Conservation (phyloP, 2,329 filamentous ascomycete species). For the Clonostachys solani region DNA sequence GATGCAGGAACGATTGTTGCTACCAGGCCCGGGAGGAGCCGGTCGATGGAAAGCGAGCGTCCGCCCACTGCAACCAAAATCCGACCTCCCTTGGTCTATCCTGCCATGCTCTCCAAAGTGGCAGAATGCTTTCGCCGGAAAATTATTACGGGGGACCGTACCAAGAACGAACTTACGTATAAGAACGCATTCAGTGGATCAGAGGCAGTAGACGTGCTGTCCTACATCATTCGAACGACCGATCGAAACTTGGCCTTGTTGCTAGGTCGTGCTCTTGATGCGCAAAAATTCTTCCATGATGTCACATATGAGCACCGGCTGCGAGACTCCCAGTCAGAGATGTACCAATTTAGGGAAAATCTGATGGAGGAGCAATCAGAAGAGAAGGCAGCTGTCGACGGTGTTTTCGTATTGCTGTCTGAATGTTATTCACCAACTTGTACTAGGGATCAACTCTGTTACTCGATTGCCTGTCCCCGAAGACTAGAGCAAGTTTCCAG, state of each 20-base stretch:
- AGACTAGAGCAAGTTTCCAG: constrained; percentile 92
- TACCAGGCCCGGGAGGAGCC: constrained; percentile 54
- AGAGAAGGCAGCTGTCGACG: constrained; percentile 72
- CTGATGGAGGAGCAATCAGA: constrained; percentile 80
- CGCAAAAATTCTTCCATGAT: constrained; percentile 99
- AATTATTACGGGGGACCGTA: constrained; percentile 79
- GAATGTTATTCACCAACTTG: constrained; percentile 99
- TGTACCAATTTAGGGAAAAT: constrained; percentile 95
- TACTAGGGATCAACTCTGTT: constrained; percentile 90
- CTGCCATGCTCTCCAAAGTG: constrained; percentile 87
- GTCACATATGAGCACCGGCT: constrained; percentile 96
- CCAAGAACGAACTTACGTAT: constrained; percentile 96
- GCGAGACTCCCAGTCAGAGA: constrained; percentile 88
- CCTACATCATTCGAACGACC: constrained; percentile 94
- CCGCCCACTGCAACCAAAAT: constrained; percentile 55
- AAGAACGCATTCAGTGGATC: constrained; percentile 95
- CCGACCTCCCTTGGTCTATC: constrained; percentile 84
- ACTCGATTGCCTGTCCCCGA: constrained; percentile 94
- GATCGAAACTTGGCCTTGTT: constrained; percentile 92
- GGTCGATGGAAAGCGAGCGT: constrained; percentile 49
- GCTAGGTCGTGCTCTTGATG: constrained; percentile 86
- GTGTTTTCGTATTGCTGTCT: constrained; percentile 91
- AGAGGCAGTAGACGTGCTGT: constrained; percentile 92
- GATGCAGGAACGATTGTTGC: constrained; percentile 39
- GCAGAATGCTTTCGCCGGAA: constrained; percentile 89